These are phyloP conservation scores for Calycina marina DNA, from an alignment of 2,329 filamentous ascomycete species.

Conservation along the genomic window DNA sequence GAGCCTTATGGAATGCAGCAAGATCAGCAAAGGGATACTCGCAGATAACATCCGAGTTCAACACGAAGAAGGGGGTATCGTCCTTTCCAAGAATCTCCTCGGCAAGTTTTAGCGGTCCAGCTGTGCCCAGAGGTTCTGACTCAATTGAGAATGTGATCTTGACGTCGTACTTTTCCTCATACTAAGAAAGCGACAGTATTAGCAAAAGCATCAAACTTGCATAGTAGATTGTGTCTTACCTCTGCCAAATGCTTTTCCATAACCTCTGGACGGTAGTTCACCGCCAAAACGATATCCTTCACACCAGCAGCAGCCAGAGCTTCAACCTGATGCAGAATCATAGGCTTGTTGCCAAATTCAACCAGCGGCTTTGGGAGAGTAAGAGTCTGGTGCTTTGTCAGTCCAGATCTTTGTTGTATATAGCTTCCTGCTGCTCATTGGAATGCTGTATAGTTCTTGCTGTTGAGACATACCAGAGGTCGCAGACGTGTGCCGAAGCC, in stretches of 20 bases:
- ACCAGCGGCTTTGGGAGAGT: conserved; percentile 95
- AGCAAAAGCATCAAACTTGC: too few relatives aligned
- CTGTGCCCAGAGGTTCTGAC: conserved; percentile 86
- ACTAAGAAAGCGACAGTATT: conserved; percentile 33
- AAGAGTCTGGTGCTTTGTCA: conserved; percentile 51
- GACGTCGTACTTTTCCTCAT: conserved; percentile 83
- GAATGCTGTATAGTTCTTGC: conserved; percentile 8
- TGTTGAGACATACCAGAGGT: conserved; percentile 58
- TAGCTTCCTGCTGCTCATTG: conserved; percentile 7
- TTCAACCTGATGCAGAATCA: conserved; percentile 98
- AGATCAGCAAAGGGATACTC: conserved; percentile 91
- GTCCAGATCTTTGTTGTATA: conserved; percentile 11
- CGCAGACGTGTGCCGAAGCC: conserved; percentile 96
- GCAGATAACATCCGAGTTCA: conserved; percentile 97
- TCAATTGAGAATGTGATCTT: conserved; percentile 97
- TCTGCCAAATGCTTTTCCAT: conserved; percentile 91
- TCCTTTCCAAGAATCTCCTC: conserved; percentile 88
- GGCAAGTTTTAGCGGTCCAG: conserved; percentile 87
- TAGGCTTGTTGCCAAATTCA: conserved; percentile 97
- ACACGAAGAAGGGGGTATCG: conserved; percentile 88
- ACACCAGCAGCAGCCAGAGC: conserved; percentile 86
- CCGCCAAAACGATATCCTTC: conserved; percentile 92
- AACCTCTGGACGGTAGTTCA: conserved; percentile 97
- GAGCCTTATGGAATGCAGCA: conserved; percentile 78
- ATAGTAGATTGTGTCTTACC: conserved; percentile 33